phyloP scores from a whole-genome alignment of 1,284 basidiomycete genomes.

The Tilletia walkeri region DNA sequence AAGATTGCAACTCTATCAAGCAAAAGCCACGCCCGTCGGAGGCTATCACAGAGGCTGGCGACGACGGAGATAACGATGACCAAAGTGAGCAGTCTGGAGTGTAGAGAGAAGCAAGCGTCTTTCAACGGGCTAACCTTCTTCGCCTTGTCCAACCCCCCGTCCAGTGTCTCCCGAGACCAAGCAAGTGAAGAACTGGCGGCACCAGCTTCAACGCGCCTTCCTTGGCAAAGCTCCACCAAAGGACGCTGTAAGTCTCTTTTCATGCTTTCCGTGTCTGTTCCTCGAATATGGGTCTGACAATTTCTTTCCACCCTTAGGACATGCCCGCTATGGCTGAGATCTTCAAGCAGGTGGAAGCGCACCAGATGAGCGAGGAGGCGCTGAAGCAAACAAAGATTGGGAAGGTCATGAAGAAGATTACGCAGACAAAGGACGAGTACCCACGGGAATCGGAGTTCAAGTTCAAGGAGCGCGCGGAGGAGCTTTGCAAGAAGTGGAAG shows the following conservation, averaged over 20 bases:
- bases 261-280: conserved; percentile 19
- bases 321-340: conserved; percentile 66
- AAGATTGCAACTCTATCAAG: background rate
- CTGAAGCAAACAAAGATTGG: conserved; percentile 87
- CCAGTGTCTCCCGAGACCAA: conserved; percentile 60
- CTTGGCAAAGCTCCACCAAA: conserved; percentile 62
- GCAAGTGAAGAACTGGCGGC: conserved; percentile 69
- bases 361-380: conserved; percentile 82
- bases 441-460: conserved; percentile 81
- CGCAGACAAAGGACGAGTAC: conserved; percentile 67
- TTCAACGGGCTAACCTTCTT: background rate
- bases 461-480: conserved; percentile 70
- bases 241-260: conserved; percentile 42
- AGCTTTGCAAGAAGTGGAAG: conserved; percentile 58
- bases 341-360: conserved; percentile 79
- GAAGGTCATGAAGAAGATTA: conserved; percentile 95
- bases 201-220: conserved; percentile 85
- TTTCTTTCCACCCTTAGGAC: conserved; percentile 32
- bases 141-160: too few relatives aligned
- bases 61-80: conserved; percentile 15
- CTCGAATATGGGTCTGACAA: conserved; percentile 20
- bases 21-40: conserved; percentile 13
- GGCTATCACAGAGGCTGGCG: conserved; percentile 6
- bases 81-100: conserved; percentile 1
- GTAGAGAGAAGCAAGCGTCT: background rate